These are phyloP conservation scores for Vanrija sp. DNA, from an alignment of 1,284 basidiomycete species.

Conservation along the genomic window DNA sequence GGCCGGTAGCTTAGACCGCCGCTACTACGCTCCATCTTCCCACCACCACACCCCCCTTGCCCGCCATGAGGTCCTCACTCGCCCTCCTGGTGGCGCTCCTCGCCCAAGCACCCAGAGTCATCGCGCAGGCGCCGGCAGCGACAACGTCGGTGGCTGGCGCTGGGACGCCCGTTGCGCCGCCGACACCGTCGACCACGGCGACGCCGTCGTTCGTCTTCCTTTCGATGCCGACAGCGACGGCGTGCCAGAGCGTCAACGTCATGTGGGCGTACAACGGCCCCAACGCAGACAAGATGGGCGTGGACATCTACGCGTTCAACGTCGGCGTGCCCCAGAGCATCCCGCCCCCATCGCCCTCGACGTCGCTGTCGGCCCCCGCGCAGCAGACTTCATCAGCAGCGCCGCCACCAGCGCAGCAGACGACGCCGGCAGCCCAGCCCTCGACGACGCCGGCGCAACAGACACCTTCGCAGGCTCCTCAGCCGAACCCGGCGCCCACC, in stretches of 20 bases:
- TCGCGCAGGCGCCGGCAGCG: neutral
- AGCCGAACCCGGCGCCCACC: neutral
- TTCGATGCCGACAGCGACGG: constrained; percentile 15
- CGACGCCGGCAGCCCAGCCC: neutral
- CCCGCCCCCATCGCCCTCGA: constrained; percentile 2
- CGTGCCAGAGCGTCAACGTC: constrained; percentile 11
- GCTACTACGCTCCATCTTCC: neutral
- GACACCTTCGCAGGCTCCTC: neutral
- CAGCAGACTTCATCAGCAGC: constrained; percentile 1
- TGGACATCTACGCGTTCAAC: constrained; percentile 30
- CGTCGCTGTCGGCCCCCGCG: constrained; percentile 12
- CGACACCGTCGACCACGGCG: neutral
- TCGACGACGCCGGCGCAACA: neutral
- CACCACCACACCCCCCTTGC: neutral
- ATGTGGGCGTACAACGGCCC: neutral
- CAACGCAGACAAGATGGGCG: constrained; percentile 8
- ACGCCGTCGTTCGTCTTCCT: constrained; percentile 16
- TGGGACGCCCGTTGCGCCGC: neutral
- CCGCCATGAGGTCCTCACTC: neutral
- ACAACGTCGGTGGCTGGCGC: neutral
- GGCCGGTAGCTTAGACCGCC: neutral
- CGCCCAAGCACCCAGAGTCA: neutral
- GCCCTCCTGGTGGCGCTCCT: neutral
- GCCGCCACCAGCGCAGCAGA: neutral
- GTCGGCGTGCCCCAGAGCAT: constrained; percentile 15